phyloP scores from a whole-genome alignment of 441 rosid species.

The Biscutella auriculata region DNA sequence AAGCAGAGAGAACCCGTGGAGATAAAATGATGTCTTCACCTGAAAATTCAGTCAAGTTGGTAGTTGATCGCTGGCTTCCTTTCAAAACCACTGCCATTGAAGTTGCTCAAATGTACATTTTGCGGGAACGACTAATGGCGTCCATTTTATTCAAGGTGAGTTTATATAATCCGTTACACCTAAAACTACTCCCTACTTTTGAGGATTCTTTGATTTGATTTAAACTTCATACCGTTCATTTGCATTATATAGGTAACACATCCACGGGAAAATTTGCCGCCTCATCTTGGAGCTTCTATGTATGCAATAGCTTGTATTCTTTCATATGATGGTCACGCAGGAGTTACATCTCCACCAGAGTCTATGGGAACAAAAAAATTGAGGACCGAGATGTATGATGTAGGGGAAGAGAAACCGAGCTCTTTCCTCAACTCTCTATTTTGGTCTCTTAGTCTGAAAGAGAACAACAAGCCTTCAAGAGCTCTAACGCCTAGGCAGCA shows the following conservation, averaged over 20 bases:
- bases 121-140: conserved; percentile 67
- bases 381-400: conserved; percentile 35
- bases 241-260: conserved; percentile 42
- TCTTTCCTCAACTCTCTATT: conserved; percentile 33
- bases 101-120: conserved; percentile 80
- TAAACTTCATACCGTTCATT: conserved; percentile 5
- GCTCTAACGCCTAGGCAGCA: background rate
- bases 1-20: conserved; percentile 23
- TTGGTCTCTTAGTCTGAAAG: conserved; percentile 19
- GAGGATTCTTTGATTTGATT: background rate
- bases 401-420: conserved; percentile 20
- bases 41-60: conserved; percentile 47
- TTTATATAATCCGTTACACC: background rate
- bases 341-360: conserved; percentile 29
- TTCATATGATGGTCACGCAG: conserved; percentile 48
- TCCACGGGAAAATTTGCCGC: conserved; percentile 54
- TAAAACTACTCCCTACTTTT: background rate
- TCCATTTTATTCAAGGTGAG: conserved; percentile 73
- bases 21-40: conserved; percentile 67
- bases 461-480: conserved; percentile 2
- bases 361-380: conserved; percentile 33
- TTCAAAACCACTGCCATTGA: conserved; percentile 67
- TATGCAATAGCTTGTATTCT: conserved; percentile 45
- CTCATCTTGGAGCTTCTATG: conserved; percentile 53
- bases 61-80: conserved; percentile 82